Evolutionary conservation across 805 yeast genomes (phyloP).

Genomic region (Sungouiozyma intestinalis): DNA sequence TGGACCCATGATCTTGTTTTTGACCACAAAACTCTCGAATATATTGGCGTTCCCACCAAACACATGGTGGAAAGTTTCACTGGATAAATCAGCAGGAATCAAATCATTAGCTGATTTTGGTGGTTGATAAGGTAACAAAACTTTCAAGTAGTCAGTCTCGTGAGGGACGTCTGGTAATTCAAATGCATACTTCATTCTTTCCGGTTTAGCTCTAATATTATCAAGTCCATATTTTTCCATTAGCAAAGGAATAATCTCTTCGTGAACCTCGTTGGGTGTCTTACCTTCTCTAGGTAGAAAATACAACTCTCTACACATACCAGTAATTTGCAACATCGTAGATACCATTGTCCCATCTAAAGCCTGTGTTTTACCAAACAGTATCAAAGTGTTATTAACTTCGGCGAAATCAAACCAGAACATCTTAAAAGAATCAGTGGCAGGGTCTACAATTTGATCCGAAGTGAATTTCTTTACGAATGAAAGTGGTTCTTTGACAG

Average conservation of each 20-base stretch:
- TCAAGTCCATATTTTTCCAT: slow-evolving; percentile 52
- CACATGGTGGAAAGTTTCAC: slow-evolving; percentile 66
- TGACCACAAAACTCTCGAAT: slow-evolving; percentile 79
- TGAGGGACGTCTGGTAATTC: slow-evolving; percentile 69
- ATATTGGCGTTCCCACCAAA: slow-evolving; percentile 68
- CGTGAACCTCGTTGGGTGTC: slow-evolving; percentile 57
- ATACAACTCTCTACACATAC: slow-evolving; percentile 59
- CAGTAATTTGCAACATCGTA: slow-evolving; percentile 65
- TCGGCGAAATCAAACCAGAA: slow-evolving; percentile 89
- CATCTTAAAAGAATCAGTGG: slow-evolving; percentile 50
- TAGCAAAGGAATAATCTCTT: slow-evolving; percentile 61
- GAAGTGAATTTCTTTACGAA: slow-evolving; percentile 15
- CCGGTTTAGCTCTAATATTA: slow-evolving; percentile 59
- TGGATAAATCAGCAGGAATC: slow-evolving; percentile 55
- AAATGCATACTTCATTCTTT: slow-evolving; percentile 74
- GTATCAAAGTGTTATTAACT: slow-evolving; percentile 51
- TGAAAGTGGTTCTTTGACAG: slow-evolving; percentile 5
- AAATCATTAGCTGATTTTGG: slow-evolving; percentile 39
- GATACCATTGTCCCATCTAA: slow-evolving; percentile 52
- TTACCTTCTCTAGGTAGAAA: slow-evolving; percentile 62
- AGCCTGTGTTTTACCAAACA: slow-evolving; percentile 73
- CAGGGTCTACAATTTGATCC: slow-evolving; percentile 29
- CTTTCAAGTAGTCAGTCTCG: slow-evolving; percentile 69
- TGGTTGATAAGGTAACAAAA: slow-evolving; percentile 63
- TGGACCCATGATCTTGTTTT: slow-evolving; percentile 88